phyloP scores from a whole-genome alignment of 1,284 basidiomycete genomes.

The Xanthoconium separans region DNA sequence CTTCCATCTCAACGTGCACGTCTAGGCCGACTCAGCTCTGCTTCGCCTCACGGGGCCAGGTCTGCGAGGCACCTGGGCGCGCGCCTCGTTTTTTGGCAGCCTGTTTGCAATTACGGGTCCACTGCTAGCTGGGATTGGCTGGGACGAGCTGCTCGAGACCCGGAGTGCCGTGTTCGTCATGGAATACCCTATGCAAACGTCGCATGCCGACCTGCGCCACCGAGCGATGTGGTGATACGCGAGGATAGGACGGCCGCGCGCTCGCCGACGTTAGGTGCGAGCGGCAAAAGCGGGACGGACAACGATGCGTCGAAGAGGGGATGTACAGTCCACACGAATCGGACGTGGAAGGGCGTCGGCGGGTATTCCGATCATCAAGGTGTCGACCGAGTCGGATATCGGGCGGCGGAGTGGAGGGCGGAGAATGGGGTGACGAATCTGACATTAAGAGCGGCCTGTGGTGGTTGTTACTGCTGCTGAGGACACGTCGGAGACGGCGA shows the following conservation, averaged over 20 bases:
- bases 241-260: conserved; percentile 52
- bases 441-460: conserved; percentile 58
- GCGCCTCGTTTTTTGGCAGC: conserved; percentile 30
- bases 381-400: conserved; percentile 54
- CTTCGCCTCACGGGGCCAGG: conserved; percentile 92
- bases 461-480: conserved; percentile 53
- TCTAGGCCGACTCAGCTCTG: conserved; percentile 88
- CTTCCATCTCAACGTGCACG: no score
- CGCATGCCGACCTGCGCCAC: conserved; percentile 55
- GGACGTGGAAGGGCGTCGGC: conserved; percentile 24
- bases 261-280: conserved; percentile 26
- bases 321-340: conserved; percentile 40
- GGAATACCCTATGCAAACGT: conserved; percentile 91
- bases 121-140: conserved; percentile 65
- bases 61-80: conserved; percentile 92
- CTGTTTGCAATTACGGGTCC: conserved; percentile 7
- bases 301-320: conserved; percentile 74
- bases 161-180: conserved; percentile 97
- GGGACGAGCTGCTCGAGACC: conserved; percentile 96
- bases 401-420: conserved; percentile 14
- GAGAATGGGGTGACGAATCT: conserved; percentile 23
- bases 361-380: conserved; percentile 82
- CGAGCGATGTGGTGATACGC: conserved; percentile 43
- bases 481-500: conserved; percentile 42
- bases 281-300: conserved; percentile 42